These are phyloP conservation scores for Naganishia randhawae DNA, from an alignment of 768 basidiomycete genomes.

Conservation along the genomic window DNA sequence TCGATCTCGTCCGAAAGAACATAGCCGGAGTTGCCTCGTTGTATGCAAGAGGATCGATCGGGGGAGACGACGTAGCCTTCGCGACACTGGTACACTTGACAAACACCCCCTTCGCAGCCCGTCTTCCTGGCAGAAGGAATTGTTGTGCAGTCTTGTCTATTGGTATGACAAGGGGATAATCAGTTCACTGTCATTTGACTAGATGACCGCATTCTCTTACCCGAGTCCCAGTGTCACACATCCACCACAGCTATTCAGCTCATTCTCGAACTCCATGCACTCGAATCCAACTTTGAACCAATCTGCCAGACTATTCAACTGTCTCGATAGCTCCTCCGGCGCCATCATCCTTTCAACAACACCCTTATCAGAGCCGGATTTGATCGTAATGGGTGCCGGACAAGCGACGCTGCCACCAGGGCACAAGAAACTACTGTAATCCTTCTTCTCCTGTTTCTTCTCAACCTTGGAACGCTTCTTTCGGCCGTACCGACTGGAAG, in stretches of 20 bases:
- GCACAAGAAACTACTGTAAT: constrained; percentile 51
- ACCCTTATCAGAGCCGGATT: constrained; percentile 34
- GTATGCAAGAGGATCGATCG: constrained; percentile 42
- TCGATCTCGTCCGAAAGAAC: constrained; percentile 6
- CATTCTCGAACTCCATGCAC: constrained; percentile 49
- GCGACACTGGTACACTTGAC: constrained; percentile 45
- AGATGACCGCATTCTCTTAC: background rate
- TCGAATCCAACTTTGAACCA: constrained; percentile 52
- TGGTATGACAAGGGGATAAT: background rate
- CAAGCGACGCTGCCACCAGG: constrained; percentile 39
- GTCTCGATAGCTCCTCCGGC: constrained; percentile 32
- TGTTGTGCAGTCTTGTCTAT: constrained; percentile 46
- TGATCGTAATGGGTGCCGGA: constrained; percentile 25
- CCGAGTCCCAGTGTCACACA: constrained; percentile 44
- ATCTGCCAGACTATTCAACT: constrained; percentile 44
- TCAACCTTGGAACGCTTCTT: constrained; percentile 20
- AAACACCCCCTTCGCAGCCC: constrained; percentile 43
- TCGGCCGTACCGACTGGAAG: constrained; percentile 21
- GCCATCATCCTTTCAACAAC: constrained; percentile 19
- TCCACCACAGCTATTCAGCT: constrained; percentile 49
- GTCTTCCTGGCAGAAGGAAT: constrained; percentile 43
- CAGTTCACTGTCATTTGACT: background rate
- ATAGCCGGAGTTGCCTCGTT: constrained; percentile 26
- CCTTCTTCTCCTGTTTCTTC: constrained; percentile 44
- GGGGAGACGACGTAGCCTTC: constrained; percentile 46